Percentiles rank a stretch among this genome's conserved stretches.
phyloP scores from a whole-genome alignment of 179 eudicot genomes.

The Spinacia oleracea region DNA sequence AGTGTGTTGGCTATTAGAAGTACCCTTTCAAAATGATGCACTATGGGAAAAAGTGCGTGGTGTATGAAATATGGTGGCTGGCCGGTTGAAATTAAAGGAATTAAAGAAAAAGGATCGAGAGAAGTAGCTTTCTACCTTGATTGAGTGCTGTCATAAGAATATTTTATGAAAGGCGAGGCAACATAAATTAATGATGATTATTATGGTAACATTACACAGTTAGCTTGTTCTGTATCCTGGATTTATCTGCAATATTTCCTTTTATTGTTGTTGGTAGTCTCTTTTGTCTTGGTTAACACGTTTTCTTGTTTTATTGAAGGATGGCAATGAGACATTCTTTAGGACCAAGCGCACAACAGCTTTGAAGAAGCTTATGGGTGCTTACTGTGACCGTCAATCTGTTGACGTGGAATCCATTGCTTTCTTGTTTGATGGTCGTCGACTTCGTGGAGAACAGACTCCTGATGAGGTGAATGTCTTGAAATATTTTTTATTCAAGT shows the following conservation, averaged over 20 bases:
- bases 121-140: not conserved
- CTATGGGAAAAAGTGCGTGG: not conserved
- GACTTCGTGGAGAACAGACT: conserved; percentile 45
- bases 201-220: not conserved
- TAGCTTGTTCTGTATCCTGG: not conserved
- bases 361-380: conserved; percentile 47
- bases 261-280: too few relatives aligned
- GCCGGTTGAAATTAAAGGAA: not conserved
- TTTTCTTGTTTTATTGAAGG: conserved; percentile 25
- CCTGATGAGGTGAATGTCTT: conserved; percentile 38
- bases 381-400: conserved; percentile 48
- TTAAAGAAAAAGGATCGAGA: not conserved
- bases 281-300: not conserved
- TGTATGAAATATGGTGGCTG: not conserved
- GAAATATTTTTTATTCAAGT: not conserved
- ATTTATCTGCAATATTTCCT: not conserved
- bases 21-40: not conserved
- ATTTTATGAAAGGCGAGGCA: not conserved
- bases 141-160: not conserved
- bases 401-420: conserved; percentile 40
- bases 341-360: conserved; percentile 44
- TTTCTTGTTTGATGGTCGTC: conserved; percentile 49
- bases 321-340: conserved; percentile 46
- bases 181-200: not conserved
- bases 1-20: not conserved